These are phyloP conservation scores for Globisporangium nagaii DNA, from an alignment of 352 stramenopile species.

Conservation along the genomic window DNA sequence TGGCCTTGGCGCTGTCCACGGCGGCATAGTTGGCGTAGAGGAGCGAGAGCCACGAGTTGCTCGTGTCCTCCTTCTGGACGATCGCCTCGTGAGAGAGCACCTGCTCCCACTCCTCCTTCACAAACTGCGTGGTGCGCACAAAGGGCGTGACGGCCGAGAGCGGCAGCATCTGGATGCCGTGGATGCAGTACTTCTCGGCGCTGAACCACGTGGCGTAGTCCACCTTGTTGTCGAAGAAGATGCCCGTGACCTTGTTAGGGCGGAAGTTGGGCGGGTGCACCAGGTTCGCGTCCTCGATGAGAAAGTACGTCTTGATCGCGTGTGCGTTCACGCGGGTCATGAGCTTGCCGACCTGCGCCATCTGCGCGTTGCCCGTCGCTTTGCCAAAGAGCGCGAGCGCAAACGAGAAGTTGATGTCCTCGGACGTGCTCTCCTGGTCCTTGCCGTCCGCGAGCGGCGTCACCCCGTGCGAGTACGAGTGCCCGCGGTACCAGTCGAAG, in stretches of 20 bases:
- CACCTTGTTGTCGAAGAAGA: slow-evolving; percentile 79
- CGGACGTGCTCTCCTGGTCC: slow-evolving; percentile 63
- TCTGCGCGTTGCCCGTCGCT: slow-evolving; percentile 30
- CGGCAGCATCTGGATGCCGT: slow-evolving; percentile 80
- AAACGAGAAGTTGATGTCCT: slow-evolving; percentile 70
- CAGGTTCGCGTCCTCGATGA: slow-evolving; percentile 46
- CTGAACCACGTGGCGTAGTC: slow-evolving; percentile 82
- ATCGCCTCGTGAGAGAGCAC: slow-evolving; percentile 44
- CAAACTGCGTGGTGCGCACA: slow-evolving; percentile 36
- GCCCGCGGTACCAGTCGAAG: slow-evolving; percentile 67
- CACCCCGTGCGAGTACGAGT: slow-evolving; percentile 70
- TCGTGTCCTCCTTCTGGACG: slow-evolving; percentile 29
- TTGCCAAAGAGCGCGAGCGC: slow-evolving; percentile 44
- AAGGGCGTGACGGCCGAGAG: slow-evolving; percentile 58
- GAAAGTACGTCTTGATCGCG: slow-evolving; percentile 66
- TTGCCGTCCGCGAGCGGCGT: slow-evolving; percentile 59
- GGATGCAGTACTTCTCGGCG: slow-evolving; percentile 55
- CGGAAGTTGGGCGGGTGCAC: slow-evolving; percentile 45
- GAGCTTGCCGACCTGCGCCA: slow-evolving; percentile 36
- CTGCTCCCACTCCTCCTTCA: slow-evolving; percentile 55
- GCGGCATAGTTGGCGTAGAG: slow-evolving; percentile 73
- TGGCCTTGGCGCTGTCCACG: slow-evolving; percentile 35
- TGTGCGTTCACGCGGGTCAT: slow-evolving; percentile 49
- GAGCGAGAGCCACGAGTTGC: slow-evolving; percentile 66
- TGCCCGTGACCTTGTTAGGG: slow-evolving; percentile 55